Base-by-base conservation (phyloP, 495 filamentous ascomycete species). In the Astrothelium macrocarpum region DNA sequence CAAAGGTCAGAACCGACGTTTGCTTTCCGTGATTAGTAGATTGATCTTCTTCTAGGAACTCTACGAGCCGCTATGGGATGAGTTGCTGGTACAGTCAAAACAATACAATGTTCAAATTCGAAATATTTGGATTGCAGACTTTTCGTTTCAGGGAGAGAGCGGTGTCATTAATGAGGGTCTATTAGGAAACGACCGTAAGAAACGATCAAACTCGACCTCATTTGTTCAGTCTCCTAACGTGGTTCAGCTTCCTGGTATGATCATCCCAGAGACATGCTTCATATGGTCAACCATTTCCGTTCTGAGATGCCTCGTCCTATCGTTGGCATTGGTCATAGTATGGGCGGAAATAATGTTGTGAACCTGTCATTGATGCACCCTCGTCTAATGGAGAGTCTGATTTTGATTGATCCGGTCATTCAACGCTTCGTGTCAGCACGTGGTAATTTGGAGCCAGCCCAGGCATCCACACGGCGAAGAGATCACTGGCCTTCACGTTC, bases 281-380 rank as follows among this genome's bases (percentile, higher is more conserved):
- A 90, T 67, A 81, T 96, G 71, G 81, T 94, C 75, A 97, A 96
- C 75, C 78, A 82, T 49, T 92, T 96, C 75, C 88, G 90, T 32
- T 75, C 79, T 9, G 75, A 89, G 63, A 95, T 97, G 89, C 85
- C 88, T 2, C 87, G 89, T 12, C 93, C 94, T 4, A 75, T 97
- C n/a, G 76, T 97, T 63, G 94, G 92, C 32, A 72, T 98, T 2
- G 94, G 94, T 25, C 94, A 98, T 75, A 93, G 88, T 72, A 88
- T 91, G 80, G 94, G 94, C 67, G 92, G 82, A 64, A 82, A 81
- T 71, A 82, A 88, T 60, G 81, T 90, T 66, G 71, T 73, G 53
- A 78, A 83, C 66, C 70, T 87, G 11, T 78, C 89, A 20, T 77
- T 94, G 16, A 80, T 91, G 65, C 90, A 96, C 76, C 91, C 94